Base-by-base conservation (phyloP, 2,329 filamentous ascomycete genomes). In the Pseudogymnoascus sp. region DNA sequence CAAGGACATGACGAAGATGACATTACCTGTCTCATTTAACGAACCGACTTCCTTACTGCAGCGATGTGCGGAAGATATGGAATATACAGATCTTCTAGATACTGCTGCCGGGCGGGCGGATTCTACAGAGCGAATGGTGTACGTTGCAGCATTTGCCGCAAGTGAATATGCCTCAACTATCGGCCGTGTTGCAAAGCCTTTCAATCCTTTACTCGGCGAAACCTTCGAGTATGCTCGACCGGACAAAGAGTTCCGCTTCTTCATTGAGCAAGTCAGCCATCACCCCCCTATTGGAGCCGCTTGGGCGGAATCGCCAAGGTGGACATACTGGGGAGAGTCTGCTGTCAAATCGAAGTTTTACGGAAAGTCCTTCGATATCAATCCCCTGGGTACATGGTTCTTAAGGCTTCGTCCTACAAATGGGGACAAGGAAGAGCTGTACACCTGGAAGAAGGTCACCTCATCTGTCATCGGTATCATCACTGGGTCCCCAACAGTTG, bases 1-100 rank as follows among this genome's bases (percentile, higher is more conserved):
- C 67, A 97, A 99, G 75, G 94, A 99, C 73, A 97, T 99, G 94
- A 97, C 94, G 38, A 97, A 95, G 79, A 99, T 99, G 93, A 97
- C 94, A 0, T 79, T 99, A 18, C 94, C 94, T 0, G 94, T 99
- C 1, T 96, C 94, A 0, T 97, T 99, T 80, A 99, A 99, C 76
- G 94, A 99, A 75, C 94, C 94, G 0, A 99, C 94, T 0, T 97
- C 94, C 5, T 80, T 99, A 11, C 82, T 99, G 7, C 94, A 97
- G 75, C 90, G 94, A 73, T 93, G 95, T 47, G 91, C 91, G 4
- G 94, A 99, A 77, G 94, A 99, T 72, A 93, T 99, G 90, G 94
- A 99, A 76, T 99, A 99, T 72, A 90, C 90, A 0, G 91, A 97
- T 69, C 84, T 99, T 5, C 82, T 99, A 33, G 92, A 99, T 71